Base-by-base conservation (phyloP, 139 green algal genomes). In the Chlamydomonas asymmetrica region DNA sequence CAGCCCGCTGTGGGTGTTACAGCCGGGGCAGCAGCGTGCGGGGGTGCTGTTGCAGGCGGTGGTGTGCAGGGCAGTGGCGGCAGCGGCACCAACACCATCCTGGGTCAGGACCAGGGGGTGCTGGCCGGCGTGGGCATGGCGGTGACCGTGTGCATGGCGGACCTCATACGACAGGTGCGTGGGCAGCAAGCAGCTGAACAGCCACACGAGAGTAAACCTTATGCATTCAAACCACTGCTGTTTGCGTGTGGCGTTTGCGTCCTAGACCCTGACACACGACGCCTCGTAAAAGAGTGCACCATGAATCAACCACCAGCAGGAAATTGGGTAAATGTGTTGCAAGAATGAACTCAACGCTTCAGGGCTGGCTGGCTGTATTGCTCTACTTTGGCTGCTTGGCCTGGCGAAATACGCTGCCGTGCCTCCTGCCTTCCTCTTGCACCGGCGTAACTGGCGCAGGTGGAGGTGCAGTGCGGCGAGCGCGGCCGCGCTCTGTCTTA, bases 381-480 rank as follows among this genome's bases (percentile, higher is more conserved):
- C n/a, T n/a, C n/a, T n/a, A n/a, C n/a, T n/a, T n/a, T n/a, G n/a
- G n/a, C n/a, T n/a, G n/a, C n/a, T n/a, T n/a, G n/a, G n/a, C n/a
- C n/a, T n/a, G n/a, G n/a, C n/a, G n/a, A n/a, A n/a, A n/a, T n/a
- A n/a, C n/a, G n/a, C n/a, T n/a, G n/a, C n/a, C n/a, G n/a, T n/a
- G n/a, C n/a, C n/a, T n/a, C n/a, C n/a, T n/a, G n/a, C n/a, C n/a
- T n/a, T n/a, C 10, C 41, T 32, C 22, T 10, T 68, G 34, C 9
- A 40, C 31, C 23, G 41, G 31, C 8, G 31, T 25, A 8, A 25
- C 31, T 38, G 32, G 4, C 34, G 22, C 81, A 91, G 78, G 84
- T 93, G 56, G 86, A 91, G 84, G 84, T 93, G 62, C 75, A 81
- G 1, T 93, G 88, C 67, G 75, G 80, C 2, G 86, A 93, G 80